Conservation (phyloP, 768 basidiomycete species). For the Lentinula guzmanii region DNA sequence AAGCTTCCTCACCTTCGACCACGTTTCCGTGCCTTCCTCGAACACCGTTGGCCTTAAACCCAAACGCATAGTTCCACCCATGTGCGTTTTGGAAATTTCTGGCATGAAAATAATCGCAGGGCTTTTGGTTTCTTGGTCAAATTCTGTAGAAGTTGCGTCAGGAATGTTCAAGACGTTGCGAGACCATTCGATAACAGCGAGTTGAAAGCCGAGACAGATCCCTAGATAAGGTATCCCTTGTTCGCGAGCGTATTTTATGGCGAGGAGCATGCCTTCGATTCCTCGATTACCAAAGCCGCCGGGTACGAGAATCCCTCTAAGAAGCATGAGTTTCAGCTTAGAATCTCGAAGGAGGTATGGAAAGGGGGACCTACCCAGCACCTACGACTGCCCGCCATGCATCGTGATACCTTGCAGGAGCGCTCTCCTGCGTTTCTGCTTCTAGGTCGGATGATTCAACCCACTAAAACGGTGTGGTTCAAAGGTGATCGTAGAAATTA, state of each 20-base stretch:
- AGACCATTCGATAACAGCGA: conserved; percentile 95
- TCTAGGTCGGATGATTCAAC: conserved; percentile 94
- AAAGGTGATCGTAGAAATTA: background rate
- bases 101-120: conserved; percentile 97
- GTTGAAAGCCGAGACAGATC: conserved; percentile 96
- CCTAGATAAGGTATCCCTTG: conserved; percentile 93
- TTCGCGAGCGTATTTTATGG: conserved; percentile 96
- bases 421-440: conserved; percentile 65
- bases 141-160: conserved; percentile 82
- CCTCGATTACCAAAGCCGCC: conserved; percentile 94
- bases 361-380: conserved; percentile 55
- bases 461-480: conserved; percentile 51
- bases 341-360: background rate
- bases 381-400: conserved; percentile 92
- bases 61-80: conserved; percentile 99
- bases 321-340: conserved; percentile 2
- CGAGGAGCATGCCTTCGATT: conserved; percentile 95
- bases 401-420: conserved; percentile 89
- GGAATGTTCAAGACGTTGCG: conserved; percentile 70
- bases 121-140: conserved; percentile 52
- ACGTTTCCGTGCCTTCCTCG: conserved; percentile 56
- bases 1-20: conserved; percentile 69
- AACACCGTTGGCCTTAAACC: conserved; percentile 96
- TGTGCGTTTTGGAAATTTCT: conserved; percentile 94
- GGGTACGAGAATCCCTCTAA: conserved; percentile 92